Evolutionary conservation across 176 grass and related monocot genomes (phyloP).

Genomic region (Ensete ventricosum): DNA sequence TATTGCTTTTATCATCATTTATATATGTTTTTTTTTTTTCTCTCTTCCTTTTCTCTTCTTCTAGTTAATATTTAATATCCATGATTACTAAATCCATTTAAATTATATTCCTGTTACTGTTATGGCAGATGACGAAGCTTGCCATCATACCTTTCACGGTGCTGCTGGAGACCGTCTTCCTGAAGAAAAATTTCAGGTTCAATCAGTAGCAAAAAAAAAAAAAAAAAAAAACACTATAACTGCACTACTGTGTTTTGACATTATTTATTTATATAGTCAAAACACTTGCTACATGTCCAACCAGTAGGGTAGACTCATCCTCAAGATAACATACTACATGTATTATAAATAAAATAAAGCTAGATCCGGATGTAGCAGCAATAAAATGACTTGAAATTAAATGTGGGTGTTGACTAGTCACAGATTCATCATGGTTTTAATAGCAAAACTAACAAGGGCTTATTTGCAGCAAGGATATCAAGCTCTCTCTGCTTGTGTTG

Average conservation of each 20-base stretch:
- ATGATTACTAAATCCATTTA: no score
- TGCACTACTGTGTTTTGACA: no score
- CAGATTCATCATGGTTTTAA: not conserved
- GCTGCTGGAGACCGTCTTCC: constrained; percentile 82
- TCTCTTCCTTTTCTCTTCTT: no score
- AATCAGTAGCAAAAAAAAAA: not conserved
- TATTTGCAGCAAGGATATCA: constrained; percentile 78
- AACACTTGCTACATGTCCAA: no score
- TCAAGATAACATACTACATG: not conserved
- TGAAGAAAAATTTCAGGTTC: constrained; percentile 98
- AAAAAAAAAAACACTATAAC: no score
- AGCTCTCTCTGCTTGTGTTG: constrained; percentile 77
- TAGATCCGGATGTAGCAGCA: no score
- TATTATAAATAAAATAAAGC: not conserved
- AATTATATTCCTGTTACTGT: not conserved
- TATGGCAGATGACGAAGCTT: constrained; percentile 95
- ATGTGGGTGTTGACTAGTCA: not conserved
- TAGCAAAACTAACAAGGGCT: constrained; percentile 27
- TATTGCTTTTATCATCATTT: not conserved
- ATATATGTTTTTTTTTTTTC: no score
- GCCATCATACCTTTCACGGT: constrained; percentile 99
- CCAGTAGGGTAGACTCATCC: no score
- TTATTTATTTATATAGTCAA: no score
- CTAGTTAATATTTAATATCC: no score
- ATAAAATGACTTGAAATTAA: not conserved